phyloP scores from a whole-genome alignment of 345 rosid genomes.

The Draba incana region DNA sequence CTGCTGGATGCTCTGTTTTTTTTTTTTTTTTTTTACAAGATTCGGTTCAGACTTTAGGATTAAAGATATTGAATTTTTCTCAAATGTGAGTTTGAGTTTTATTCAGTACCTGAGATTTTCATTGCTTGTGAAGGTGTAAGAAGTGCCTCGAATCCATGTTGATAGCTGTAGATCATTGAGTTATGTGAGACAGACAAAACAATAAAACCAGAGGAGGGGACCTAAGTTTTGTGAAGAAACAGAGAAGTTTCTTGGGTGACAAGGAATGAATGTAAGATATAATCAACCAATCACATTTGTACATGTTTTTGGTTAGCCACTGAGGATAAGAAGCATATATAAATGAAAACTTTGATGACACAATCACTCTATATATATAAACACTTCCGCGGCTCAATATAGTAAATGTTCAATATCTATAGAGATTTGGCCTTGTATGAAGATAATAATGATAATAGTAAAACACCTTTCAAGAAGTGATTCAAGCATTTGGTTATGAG shows the following conservation, averaged over 20 bases:
- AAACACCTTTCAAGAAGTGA: conserved; percentile 49
- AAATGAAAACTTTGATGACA: background rate
- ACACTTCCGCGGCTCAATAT: too few relatives aligned
- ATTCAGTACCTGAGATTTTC: conserved; percentile 41
- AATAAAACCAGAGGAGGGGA: conserved; percentile 6
- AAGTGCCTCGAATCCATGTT: conserved; percentile 51
- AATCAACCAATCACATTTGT: background rate
- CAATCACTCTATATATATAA: background rate
- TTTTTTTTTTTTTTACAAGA: background rate
- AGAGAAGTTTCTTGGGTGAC: conserved; percentile 23
- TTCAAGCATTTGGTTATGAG: conserved; percentile 49
- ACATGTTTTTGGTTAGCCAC: too few relatives aligned
- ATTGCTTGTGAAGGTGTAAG: conserved; percentile 51
- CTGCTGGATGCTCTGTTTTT: conserved; percentile 47
- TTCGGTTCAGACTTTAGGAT: background rate
- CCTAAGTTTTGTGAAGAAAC: conserved; percentile 2
- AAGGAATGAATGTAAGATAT: conserved; percentile 5
- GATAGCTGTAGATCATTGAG: conserved; percentile 56
- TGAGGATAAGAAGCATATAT: too few relatives aligned
- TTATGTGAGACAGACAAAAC: conserved; percentile 40
- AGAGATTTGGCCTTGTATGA: background rate
- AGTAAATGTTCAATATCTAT: background rate
- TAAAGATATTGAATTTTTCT: background rate
- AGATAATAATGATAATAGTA: background rate
- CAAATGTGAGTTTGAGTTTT: conserved; percentile 9